Evolutionary conservation across 352 stramenopile genomes (phyloP).

Genomic region (Pythium brachiatum): DNA sequence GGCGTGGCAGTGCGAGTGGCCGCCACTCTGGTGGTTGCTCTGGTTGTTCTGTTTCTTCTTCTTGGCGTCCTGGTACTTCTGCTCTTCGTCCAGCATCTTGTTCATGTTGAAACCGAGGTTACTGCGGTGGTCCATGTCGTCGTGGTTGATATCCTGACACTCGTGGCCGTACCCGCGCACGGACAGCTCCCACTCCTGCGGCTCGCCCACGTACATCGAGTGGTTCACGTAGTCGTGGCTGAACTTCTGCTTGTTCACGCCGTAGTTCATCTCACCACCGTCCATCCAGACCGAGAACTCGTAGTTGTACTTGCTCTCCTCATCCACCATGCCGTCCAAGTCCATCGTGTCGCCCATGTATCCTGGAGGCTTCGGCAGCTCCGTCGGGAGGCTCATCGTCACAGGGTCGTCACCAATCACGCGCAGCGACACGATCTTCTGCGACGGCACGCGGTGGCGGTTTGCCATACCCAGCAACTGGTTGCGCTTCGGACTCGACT

Average conservation of each 20-base stretch:
- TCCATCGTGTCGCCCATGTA: constrained; percentile 54
- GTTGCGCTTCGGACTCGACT: constrained; percentile 55
- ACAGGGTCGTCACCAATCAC: constrained; percentile 33
- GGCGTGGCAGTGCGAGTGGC: constrained; percentile 44
- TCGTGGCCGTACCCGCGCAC: constrained; percentile 49
- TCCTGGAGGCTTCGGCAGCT: constrained; percentile 44
- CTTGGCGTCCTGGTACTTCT: constrained; percentile 20
- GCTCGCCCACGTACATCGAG: constrained; percentile 65
- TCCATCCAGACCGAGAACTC: constrained; percentile 79
- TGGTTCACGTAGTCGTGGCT: constrained; percentile 47
- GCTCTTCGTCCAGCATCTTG: constrained; percentile 23
- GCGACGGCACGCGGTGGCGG: constrained; percentile 68
- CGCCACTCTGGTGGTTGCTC: background rate
- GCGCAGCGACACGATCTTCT: constrained; percentile 56
- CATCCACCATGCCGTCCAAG: constrained; percentile 12
- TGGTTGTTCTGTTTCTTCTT: constrained; percentile 12
- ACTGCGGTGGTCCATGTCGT: constrained; percentile 20
- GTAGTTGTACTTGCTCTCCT: constrained; percentile 64
- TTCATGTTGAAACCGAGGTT: constrained; percentile 33
- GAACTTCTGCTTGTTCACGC: constrained; percentile 63
- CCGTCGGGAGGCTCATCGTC: constrained; percentile 32
- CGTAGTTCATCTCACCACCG: constrained; percentile 36
- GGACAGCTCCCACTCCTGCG: constrained; percentile 67
- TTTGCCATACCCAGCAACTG: constrained; percentile 55
- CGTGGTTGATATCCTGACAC: constrained; percentile 35